Evolutionary conservation across 2,329 filamentous ascomycete species (phyloP).

Genomic region (Cytospora piceae): DNA sequence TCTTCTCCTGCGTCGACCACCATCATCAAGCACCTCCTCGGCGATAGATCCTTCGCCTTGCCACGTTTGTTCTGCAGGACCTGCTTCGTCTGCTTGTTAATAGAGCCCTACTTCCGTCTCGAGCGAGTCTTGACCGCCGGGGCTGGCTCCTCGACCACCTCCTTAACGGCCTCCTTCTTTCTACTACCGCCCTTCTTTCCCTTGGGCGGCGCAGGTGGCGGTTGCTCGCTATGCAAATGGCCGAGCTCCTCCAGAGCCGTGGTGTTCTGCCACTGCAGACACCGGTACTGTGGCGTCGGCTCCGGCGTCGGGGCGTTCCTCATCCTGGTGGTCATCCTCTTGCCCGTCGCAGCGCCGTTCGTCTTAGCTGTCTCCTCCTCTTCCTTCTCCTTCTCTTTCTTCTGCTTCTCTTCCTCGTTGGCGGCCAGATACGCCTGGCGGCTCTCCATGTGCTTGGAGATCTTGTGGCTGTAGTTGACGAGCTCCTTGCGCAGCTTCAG

Average conservation of each 20-base stretch:
- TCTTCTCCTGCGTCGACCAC: too few species aligned
- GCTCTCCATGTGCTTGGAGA: slow-evolving; percentile 78
- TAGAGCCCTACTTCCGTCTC: slow-evolving; percentile 18
- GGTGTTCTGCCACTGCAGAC: slow-evolving; percentile 59
- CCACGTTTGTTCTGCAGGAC: neutral
- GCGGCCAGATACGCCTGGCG: slow-evolving; percentile 72
- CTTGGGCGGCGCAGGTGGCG: slow-evolving; percentile 51
- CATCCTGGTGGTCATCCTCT: slow-evolving; percentile 53
- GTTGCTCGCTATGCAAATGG: slow-evolving; percentile 60
- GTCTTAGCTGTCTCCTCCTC: slow-evolving; percentile 20
- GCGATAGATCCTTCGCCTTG: neutral
- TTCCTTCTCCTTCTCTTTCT: slow-evolving; percentile 42
- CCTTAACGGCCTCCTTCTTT: slow-evolving; percentile 45
- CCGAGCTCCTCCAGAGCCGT: slow-evolving; percentile 61
- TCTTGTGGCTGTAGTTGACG: slow-evolving; percentile 73
- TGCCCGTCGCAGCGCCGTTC: slow-evolving; percentile 31
- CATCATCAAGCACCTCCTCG: too few species aligned
- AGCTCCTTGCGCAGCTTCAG: slow-evolving; percentile 87
- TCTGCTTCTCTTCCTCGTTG: slow-evolving; percentile 45
- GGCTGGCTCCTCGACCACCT: slow-evolving; percentile 18
- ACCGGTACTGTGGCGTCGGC: slow-evolving; percentile 48
- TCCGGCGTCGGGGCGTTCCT: slow-evolving; percentile 53
- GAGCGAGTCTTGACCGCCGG: slow-evolving; percentile 29
- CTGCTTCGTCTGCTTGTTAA: neutral
- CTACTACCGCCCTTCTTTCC: slow-evolving; percentile 57